phyloP scores from a whole-genome alignment of 257 asterid species.

The Solanum bulbocastanum region DNA sequence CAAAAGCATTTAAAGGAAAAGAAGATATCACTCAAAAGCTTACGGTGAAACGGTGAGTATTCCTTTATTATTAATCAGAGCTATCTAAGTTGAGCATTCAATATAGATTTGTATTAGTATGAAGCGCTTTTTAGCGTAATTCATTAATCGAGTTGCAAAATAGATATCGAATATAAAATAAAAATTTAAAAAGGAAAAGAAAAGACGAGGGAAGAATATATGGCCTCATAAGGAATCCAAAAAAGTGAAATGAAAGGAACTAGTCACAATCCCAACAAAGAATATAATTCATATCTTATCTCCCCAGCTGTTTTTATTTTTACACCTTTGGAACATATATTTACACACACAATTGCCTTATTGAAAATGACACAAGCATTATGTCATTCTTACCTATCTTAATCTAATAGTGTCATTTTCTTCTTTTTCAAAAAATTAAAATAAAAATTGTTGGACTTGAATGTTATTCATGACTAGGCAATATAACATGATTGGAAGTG shows the following conservation, averaged over 20 bases:
- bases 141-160: background rate
- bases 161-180: background rate
- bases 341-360: background rate
- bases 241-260: conserved; percentile 46
- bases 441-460: background rate
- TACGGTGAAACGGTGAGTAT: background rate
- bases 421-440: background rate
- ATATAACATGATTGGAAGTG: background rate
- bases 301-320: conserved; percentile 1
- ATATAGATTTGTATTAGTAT: background rate
- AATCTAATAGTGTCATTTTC: background rate
- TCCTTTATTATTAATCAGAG: background rate
- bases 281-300: conserved; percentile 28
- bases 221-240: conserved; percentile 50
- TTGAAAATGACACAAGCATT: conserved; percentile 23
- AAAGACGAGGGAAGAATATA: conserved; percentile 17
- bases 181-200: background rate
- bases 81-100: rapidly evolving
- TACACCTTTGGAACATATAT: background rate
- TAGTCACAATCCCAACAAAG: conserved; percentile 47
- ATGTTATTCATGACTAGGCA: background rate
- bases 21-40: background rate
- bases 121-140: rapidly evolving
- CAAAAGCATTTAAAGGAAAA: conserved; percentile 15
- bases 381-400: conserved; percentile 20